Evolutionary conservation across 371 early-diverging fungal species (phyloP).

Genomic region (Entomophthora muscae): DNA sequence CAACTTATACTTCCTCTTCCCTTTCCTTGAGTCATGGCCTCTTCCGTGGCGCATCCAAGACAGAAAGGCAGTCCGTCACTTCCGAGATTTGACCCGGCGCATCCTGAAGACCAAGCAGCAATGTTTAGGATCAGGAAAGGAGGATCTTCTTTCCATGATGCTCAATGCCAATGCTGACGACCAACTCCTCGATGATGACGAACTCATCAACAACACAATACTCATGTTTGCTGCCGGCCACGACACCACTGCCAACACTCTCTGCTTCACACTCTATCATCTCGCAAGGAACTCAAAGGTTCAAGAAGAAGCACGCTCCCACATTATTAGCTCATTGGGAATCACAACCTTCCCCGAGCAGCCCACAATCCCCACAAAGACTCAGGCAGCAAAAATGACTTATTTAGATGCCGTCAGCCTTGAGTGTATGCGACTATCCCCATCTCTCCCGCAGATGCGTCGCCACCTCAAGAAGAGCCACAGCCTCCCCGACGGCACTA

Average conservation of each 20-base stretch:
- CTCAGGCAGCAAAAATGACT: not conserved
- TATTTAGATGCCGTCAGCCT: conserved; percentile 8
- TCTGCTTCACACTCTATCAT: not conserved
- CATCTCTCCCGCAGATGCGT: not conserved
- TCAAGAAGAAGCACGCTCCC: not conserved
- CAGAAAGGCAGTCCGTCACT: not conserved
- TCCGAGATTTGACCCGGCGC: not conserved
- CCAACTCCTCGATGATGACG: not conserved
- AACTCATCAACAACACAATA: not conserved
- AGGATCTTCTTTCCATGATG: not conserved
- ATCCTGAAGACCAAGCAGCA: not conserved
- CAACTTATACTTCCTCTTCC: not conserved
- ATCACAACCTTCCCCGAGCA: no score
- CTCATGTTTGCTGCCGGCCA: conserved; percentile 5
- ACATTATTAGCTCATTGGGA: not conserved
- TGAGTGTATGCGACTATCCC: conserved; percentile 9
- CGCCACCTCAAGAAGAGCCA: not conserved
- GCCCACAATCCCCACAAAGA: conserved; percentile 1
- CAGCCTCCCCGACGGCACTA: not conserved
- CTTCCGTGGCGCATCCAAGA: not conserved
- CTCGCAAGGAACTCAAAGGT: not conserved
- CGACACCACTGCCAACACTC: conserved; percentile 6
- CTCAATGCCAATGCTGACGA: not conserved
- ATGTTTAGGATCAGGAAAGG: no score
- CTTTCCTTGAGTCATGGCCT: not conserved